Percentiles rank a stretch among this genome's conserved stretches.
Conservation (phyloP, 2,329 filamentous ascomycete genomes). For the Aspergillus proliferans region DNA sequence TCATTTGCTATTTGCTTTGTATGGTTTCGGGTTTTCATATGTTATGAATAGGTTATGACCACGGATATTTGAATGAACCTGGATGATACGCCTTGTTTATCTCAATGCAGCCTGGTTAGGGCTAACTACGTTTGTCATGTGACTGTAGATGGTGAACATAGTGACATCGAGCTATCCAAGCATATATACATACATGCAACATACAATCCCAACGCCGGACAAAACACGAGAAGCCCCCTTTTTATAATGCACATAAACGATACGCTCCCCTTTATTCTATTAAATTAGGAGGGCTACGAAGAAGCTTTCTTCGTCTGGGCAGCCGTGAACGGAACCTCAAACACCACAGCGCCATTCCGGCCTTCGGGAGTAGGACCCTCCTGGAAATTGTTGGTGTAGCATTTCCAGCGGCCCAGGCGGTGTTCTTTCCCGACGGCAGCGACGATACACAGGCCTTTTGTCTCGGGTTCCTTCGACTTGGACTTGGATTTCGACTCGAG, state of each 20-base stretch:
- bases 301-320: neutral
- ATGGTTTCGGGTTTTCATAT: too few species aligned
- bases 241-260: neutral
- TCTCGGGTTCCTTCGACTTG: slow-evolving; percentile 36
- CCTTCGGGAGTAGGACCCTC: slow-evolving; percentile 40
- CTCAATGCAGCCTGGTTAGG: neutral
- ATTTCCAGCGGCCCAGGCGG: slow-evolving; percentile 74
- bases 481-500: slow-evolving; percentile 18
- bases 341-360: slow-evolving; percentile 79
- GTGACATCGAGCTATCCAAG: neutral
- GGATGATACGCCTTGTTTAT: too few species aligned
- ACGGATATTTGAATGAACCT: too few species aligned
- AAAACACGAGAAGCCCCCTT: neutral
- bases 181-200: neutral
- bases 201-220: neutral
- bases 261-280: neutral
- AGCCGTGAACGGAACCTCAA: slow-evolving; percentile 60
- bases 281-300: neutral
- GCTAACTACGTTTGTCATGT: neutral
- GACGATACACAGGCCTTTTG: slow-evolving; percentile 67
- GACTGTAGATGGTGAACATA: neutral
- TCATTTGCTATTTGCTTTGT: neutral
- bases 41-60: too few species aligned
- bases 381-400: slow-evolving; percentile 33
- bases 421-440: slow-evolving; percentile 84